Evolutionary conservation across 2,329 filamentous ascomycete species (phyloP), one percentile per base, ranked within the genome.

Genomic region (Xylariaceae sp.): DNA sequence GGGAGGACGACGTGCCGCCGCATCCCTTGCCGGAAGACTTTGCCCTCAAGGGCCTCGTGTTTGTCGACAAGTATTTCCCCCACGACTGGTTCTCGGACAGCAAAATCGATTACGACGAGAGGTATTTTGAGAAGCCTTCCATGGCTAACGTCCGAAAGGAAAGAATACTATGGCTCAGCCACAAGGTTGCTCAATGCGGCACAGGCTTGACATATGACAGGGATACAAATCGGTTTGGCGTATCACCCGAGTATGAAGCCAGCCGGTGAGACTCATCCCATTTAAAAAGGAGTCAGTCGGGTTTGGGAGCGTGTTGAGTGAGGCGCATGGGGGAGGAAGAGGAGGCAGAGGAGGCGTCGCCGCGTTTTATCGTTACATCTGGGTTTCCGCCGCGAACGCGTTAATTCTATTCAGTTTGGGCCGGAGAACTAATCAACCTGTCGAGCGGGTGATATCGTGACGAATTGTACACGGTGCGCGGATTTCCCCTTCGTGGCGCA

Each of bases 11-110:
- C 45, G 72, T 76, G 35, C 70, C 77, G 0, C 77, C 77, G 1
- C 75, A 79, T 0, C 87, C 88, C 0, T 70, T 91, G 0, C 86
- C 87, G 0, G 88, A 91, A 53, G 88, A 92, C 61, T 89, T 84
- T 64, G 78, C 82, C 0, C 79, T 90, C 57, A 78, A 86, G 1
- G 88, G 88, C 0, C 74, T 89, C 1, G 70, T 85, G 1, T 89
- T 84, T 76, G 76, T 80, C 0, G 77, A 84, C 1, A 75, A 77
- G 9, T 87, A 87, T 58, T 86, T 82, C 56, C 85, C 86, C 0
- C 58, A 72, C 0, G 73, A 77, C 0, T 89, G 83, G 82, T 89
- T 89, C 66, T 65, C 70, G 0, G 77, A 78, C 7, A 78, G 80
- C 1, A 80, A 80, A 59, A 77, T 85, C 4, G 86, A 89, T 30